These are phyloP conservation scores for Dactylis glomerata DNA, from an alignment of 176 grass and related monocot species.

Conservation along the genomic window DNA sequence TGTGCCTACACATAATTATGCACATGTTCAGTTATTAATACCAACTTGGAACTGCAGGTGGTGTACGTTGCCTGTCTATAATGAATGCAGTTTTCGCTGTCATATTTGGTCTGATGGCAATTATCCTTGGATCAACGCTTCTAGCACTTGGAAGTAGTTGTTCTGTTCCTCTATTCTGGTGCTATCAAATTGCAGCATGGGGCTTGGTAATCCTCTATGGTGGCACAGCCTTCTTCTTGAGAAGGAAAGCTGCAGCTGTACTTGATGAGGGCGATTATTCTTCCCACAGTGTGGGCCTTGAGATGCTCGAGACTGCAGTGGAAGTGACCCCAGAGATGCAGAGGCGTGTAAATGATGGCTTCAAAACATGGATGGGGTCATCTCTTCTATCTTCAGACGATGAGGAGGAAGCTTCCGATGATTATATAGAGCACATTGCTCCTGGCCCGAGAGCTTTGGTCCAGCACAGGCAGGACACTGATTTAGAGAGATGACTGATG, in stretches of 20 bases:
- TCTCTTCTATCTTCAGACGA: conserved; percentile 91
- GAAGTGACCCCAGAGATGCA: conserved; percentile 73
- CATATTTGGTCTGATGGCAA: conserved; percentile 78
- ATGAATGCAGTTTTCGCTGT: conserved; percentile 73
- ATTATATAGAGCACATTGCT: conserved; percentile 60
- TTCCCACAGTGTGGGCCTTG: conserved; percentile 61
- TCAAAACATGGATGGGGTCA: conserved; percentile 94
- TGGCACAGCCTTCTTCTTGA: conserved; percentile 74
- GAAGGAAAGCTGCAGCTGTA: conserved; percentile 68
- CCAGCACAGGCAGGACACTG: conserved; percentile 32
- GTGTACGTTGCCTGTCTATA: conserved; percentile 76
- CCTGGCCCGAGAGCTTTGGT: conserved; percentile 30
- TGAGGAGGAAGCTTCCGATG: conserved; percentile 74
- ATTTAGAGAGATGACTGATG: conserved; percentile 42
- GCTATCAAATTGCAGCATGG: conserved; percentile 86
- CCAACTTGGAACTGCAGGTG: conserved; percentile 57
- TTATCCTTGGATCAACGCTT: conserved; percentile 85
- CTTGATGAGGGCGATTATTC: conserved; percentile 71
- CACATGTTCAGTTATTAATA: not conserved
- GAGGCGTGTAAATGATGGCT: conserved; percentile 75
- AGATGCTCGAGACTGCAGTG: conserved; percentile 68
- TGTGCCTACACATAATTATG: not conserved
- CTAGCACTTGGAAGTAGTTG: conserved; percentile 78
- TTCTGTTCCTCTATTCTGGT: conserved; percentile 91
- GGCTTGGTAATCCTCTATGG: conserved; percentile 81